Evolutionary conservation across 1,139 yeast genomes (phyloP).

Genomic region (Yamadazyma atmosphaerica): DNA sequence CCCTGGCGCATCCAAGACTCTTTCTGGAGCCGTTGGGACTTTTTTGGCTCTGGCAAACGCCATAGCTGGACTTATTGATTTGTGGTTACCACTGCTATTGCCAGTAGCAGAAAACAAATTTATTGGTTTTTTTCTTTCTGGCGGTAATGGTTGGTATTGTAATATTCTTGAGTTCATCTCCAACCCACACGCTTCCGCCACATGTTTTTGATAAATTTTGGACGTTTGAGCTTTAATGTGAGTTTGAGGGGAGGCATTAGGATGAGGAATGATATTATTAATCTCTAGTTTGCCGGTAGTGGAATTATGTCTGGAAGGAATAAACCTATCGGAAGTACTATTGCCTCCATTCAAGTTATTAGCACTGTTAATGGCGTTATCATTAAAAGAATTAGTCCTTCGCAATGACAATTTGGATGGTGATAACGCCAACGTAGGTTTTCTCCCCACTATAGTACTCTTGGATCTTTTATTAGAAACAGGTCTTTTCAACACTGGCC

Average conservation of each 20-base stretch:
- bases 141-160: constrained; percentile 86
- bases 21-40: constrained; percentile 85
- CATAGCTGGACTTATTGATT: constrained; percentile 41
- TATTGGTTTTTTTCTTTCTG: constrained; percentile 63
- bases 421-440: constrained; percentile 14
- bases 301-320: constrained; percentile 47
- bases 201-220: constrained; percentile 75
- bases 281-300: constrained; percentile 39
- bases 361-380: constrained; percentile 10
- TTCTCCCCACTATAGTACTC: constrained; percentile 11
- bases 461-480: constrained; percentile 15
- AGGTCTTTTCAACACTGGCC: constrained; percentile 20
- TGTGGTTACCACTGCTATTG: constrained; percentile 15
- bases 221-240: constrained; percentile 71
- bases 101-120: constrained; percentile 37
- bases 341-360: constrained; percentile 8
- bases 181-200: constrained; percentile 93
- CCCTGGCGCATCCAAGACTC: constrained; percentile 96
- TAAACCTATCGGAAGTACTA: constrained; percentile 36
- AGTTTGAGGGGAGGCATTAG: constrained; percentile 51
- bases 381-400: constrained; percentile 35
- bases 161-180: constrained; percentile 81
- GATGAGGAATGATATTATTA: constrained; percentile 34
- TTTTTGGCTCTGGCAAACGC: constrained; percentile 63
- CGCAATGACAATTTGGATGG: constrained; percentile 25